Base-by-base conservation (phyloP, 257 asterid genomes). In the Capsicum baccatum region DNA sequence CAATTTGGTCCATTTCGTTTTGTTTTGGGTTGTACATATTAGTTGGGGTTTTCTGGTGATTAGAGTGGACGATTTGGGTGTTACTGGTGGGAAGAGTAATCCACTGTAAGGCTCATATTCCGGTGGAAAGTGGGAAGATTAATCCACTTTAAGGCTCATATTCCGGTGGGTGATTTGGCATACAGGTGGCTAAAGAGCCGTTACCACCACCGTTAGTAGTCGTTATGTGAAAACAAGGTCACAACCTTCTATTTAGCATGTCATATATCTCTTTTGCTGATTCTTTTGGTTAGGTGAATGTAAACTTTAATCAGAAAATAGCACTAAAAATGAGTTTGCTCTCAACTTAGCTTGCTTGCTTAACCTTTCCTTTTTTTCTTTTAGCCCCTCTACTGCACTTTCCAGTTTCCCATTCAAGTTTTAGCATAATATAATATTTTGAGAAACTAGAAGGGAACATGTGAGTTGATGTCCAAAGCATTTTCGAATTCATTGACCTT, bases 401-500 rank as follows among this genome's bases (percentile, higher is more conserved):
- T 37, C 76, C 74, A 35, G 74, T 35, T 66, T 66, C 33, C 74
- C 8, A 3, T 33, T 66, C 12, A n/a, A 6, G 74, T 35, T 66
- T 35, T 66, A 13, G 74, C 74, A 35, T 16, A 35, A 35, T 10
- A 33, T 66, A 13, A 66, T 3, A 48, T 33, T 70, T 11, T 19
- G 60, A 50, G 58, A 74, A 74, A 50, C 60, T 19, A 11, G 60
- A 71, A 19, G 57, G 3, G 13, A 74, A 0, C 33, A 12, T 70
- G 79, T 8, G 35, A 70, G 56, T 17, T 70, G 79, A 70, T 56
- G 70, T 63, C 55, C 47, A 59, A 70, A 63, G 26, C 9, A 50
- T 57, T 54, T 70, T 60, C 55, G 81, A 17, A 52, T 71, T 83
- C 78, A 33, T 57, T 10, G 85, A 33, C 70, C 8, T 37, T 82